These are phyloP conservation scores for Thielaviopsis cerberus DNA, from an alignment of 2,329 filamentous ascomycete genomes.

Conservation along the genomic window DNA sequence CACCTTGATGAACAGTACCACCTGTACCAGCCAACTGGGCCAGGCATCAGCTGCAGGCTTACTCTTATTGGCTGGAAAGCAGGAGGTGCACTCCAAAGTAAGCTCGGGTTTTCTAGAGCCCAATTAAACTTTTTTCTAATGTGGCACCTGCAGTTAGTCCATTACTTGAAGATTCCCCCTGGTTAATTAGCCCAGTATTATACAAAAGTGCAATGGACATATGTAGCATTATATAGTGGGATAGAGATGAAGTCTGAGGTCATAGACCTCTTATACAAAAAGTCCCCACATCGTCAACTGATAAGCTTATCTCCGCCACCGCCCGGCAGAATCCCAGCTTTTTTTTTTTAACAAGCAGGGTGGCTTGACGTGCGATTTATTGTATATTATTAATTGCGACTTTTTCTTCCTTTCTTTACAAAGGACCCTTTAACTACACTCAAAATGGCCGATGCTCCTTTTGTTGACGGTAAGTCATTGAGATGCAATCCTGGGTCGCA, in stretches of 20 bases:
- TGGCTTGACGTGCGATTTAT: too few relatives aligned
- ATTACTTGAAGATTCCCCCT: too few relatives aligned
- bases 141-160: too few relatives aligned
- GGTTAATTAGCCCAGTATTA: too few relatives aligned
- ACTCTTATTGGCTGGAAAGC: not conserved
- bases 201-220: too few relatives aligned
- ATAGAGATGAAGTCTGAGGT: not conserved
- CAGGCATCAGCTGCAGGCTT: not conserved
- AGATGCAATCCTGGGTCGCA: too few relatives aligned
- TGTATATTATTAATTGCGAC: too few relatives aligned
- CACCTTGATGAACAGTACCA: too few relatives aligned
- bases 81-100: not conserved
- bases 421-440: too few relatives aligned
- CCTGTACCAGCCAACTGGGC: too few relatives aligned
- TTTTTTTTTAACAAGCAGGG: constrained; percentile 3
- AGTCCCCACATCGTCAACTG: not conserved
- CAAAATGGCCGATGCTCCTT: constrained; percentile 4
- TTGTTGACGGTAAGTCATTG: constrained; percentile 8
- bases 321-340: constrained; percentile 11
- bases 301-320: constrained; percentile 7
- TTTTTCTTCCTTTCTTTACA: too few relatives aligned
- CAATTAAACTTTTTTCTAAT: not conserved
- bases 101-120: not conserved
- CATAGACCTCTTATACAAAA: not conserved
- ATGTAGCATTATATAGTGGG: too few relatives aligned